These are phyloP conservation scores for Phylloporus rhodoxanthus DNA, from an alignment of 768 basidiomycete species.

Conservation along the genomic window DNA sequence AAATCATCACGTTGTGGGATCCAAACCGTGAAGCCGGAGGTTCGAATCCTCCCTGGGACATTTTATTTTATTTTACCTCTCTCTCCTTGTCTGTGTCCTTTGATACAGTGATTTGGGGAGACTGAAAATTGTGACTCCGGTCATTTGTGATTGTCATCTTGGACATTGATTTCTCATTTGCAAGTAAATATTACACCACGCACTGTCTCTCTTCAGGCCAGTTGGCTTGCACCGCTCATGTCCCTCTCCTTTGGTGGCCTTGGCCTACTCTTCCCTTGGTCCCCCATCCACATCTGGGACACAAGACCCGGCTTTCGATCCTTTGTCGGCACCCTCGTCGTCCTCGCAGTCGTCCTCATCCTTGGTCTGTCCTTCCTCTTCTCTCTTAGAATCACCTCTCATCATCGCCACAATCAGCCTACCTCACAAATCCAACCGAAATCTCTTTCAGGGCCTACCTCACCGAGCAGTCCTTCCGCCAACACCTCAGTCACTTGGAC, in stretches of 20 bases:
- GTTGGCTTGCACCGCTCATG: conserved; percentile 44
- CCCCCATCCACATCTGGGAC: conserved; percentile 49
- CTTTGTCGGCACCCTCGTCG: conserved; percentile 63
- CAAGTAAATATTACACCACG: conserved; percentile 24
- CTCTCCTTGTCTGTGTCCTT: background rate
- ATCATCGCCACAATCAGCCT: conserved; percentile 48
- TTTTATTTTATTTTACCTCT: conserved; percentile 4
- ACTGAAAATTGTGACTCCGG: conserved; percentile 22
- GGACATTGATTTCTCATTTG: conserved; percentile 28
- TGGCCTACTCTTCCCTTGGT: conserved; percentile 39
- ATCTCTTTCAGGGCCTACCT: conserved; percentile 90
- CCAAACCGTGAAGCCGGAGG: conserved; percentile 36
- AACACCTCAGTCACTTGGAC: conserved; percentile 83
- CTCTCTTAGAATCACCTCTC: background rate
- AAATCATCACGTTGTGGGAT: conserved; percentile 23
- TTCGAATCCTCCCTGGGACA: conserved; percentile 37
- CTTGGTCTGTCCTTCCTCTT: conserved; percentile 49
- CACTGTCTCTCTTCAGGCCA: conserved; percentile 30
- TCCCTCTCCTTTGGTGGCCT: conserved; percentile 59
- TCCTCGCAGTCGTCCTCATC: conserved; percentile 61
- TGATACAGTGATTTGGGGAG: background rate
- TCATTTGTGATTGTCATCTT: conserved; percentile 9
- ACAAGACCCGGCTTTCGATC: conserved; percentile 63
- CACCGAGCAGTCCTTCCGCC: conserved; percentile 95
- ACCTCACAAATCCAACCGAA: conserved; percentile 92